Evolutionary conservation across 345 rosid species (phyloP).

Genomic region (Acer yangbiense): DNA sequence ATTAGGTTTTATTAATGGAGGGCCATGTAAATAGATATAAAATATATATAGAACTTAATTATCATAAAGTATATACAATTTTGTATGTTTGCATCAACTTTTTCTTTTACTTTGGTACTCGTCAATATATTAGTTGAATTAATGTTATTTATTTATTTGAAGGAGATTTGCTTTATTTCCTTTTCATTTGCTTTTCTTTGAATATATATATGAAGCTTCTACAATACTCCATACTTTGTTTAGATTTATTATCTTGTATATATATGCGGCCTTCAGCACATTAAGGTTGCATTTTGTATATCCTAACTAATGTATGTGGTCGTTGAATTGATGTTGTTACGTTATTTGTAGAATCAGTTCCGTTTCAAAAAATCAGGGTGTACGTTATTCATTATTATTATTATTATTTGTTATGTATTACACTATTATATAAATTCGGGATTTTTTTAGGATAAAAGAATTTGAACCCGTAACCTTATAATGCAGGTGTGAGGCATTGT

Average conservation of each 20-base stretch:
- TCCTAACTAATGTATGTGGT: no score
- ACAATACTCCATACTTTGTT: neutral
- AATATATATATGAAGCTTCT: neutral
- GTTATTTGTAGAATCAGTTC: no score
- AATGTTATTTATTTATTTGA: neutral
- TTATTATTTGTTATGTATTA: no score
- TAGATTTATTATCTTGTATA: neutral
- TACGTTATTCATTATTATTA: no score
- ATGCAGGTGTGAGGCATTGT: no score
- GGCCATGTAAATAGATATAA: neutral
- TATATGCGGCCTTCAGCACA: neutral
- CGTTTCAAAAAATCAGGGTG: no score
- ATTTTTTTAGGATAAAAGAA: rapidly evolving
- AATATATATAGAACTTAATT: neutral
- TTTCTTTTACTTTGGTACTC: neutral
- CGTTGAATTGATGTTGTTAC: neutral
- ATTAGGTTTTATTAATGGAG: conserved; percentile 18
- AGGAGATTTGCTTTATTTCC: neutral
- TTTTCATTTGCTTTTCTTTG: neutral
- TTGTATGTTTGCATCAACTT: neutral
- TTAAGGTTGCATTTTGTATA: neutral
- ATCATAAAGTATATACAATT: conserved; percentile 1
- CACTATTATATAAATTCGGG: no score
- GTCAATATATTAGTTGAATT: neutral
- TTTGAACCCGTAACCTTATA: no score